These are phyloP conservation scores for Colletotrichum sansevieriae DNA, from an alignment of 2,329 filamentous ascomycete species.

Conservation along the genomic window DNA sequence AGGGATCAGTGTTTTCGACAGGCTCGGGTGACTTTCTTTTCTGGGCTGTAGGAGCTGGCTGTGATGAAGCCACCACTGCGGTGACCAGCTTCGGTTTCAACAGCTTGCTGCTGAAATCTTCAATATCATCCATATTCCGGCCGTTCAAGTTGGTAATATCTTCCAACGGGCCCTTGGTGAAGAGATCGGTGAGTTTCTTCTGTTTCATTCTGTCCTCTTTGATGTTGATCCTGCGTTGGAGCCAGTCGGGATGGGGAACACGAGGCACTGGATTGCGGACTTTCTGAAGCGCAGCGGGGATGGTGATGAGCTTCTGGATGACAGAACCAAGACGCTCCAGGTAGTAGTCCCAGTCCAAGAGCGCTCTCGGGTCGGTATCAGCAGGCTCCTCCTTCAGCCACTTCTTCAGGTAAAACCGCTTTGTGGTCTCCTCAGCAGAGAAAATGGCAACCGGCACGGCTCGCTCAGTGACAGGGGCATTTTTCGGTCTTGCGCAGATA, in stretches of 20 bases:
- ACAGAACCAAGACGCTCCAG: slow-evolving; percentile 95
- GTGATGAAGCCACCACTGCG: slow-evolving; percentile 65
- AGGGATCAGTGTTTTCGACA: slow-evolving; percentile 78
- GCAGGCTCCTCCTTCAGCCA: slow-evolving; percentile 95
- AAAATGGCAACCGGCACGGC: slow-evolving; percentile 97
- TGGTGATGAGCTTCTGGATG: slow-evolving; percentile 98
- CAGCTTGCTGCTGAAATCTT: slow-evolving; percentile 82
- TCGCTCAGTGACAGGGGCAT: slow-evolving; percentile 92
- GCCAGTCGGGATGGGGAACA: slow-evolving; percentile 95
- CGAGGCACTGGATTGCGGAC: slow-evolving; percentile 93
- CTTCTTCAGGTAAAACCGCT: slow-evolving; percentile 90
- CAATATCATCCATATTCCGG: slow-evolving; percentile 74
- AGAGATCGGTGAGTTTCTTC: slow-evolving; percentile 97
- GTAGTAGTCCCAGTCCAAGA: slow-evolving; percentile 99
- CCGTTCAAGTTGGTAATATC: slow-evolving; percentile 78
- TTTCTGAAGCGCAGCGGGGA: slow-evolving; percentile 95
- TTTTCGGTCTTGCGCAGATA: slow-evolving; percentile 88
- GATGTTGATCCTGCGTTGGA: slow-evolving; percentile 90
- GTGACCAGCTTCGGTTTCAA: slow-evolving; percentile 73
- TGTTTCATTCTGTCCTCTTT: slow-evolving; percentile 99
- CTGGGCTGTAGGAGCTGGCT: slow-evolving; percentile 66
- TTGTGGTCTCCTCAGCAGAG: slow-evolving; percentile 89
- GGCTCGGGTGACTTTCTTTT: slow-evolving; percentile 83
- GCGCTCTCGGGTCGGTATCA: slow-evolving; percentile 88
- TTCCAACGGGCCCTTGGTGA: slow-evolving; percentile 78